Evolutionary conservation across 2,329 filamentous ascomycete genomes (phyloP), one percentile per base, ranked within the genome.

Genomic region (Sporothrix pseudoabietina): DNA sequence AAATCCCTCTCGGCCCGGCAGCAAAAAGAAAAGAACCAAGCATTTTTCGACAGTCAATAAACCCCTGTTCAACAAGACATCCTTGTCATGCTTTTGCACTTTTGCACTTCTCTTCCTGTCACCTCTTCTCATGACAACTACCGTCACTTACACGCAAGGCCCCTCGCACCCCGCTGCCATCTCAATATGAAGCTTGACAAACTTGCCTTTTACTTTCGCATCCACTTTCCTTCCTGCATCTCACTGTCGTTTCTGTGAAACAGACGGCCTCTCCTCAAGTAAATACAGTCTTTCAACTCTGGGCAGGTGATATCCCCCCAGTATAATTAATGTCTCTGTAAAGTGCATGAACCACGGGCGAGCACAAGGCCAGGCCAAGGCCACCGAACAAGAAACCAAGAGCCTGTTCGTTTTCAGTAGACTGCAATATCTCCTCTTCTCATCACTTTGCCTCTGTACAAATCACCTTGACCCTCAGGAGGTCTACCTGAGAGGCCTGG

Each of bases 1-100:
- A 5, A 49, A 49, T 16, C 14, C 44, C 55, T 52, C 47, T 32
- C 66, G 47, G 66, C 47, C 47, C 66, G 66, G 66, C 66, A 69
- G 19, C 52, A 30, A 26, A 26, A 55, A 12, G 41, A 44, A 44
- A 44, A 26, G 4, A 41, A 19, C 30, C 47, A 69, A 69, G 47
- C 66, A 35, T 35, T 35, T 49, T 2, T n/a, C 14, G n/a, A 10
- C 5, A 32, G 35, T 70, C 39, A 1, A 32, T 4, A 14, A 35
- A 16, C 39, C 69, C 39, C 39, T 47, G 52, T 44, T 44, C 69
- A 9, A 14, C 19, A 44, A n/a, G 3, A 22, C 4, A 65, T 1
- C 35, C 54, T 30, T 71, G 52, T 59, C 35, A 22, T 22, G 22
- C 47, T 41, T 39, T 39, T 35, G 16, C 35, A 19, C 30, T 10